Evolutionary conservation across 495 filamentous ascomycete species (phyloP).

Genomic region (Hypoxylon lienhwacheense): DNA sequence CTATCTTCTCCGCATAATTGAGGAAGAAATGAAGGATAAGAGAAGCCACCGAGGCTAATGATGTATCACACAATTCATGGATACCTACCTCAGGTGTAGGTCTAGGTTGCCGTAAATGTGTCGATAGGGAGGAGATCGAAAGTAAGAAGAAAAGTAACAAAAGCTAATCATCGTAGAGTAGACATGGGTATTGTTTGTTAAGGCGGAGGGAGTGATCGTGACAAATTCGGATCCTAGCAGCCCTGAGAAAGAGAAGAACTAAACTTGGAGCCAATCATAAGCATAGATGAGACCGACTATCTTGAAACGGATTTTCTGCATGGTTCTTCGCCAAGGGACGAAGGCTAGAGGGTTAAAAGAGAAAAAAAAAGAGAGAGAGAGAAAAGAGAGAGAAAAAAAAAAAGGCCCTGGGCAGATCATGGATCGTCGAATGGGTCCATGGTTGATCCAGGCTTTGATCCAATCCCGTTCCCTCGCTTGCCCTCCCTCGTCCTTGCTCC

Average conservation of each 20-base stretch:
- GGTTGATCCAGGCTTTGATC: conserved; percentile 32
- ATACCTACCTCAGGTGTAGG: no score
- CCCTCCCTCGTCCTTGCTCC: conserved; percentile 18
- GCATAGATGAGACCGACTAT: conserved; percentile 20
- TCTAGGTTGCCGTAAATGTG: no score
- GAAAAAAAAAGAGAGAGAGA: no score
- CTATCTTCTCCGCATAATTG: no score
- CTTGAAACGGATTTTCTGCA: conserved; percentile 38
- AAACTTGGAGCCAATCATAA: conserved; percentile 29
- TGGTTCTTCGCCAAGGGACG: conserved; percentile 35
- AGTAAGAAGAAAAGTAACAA: no score
- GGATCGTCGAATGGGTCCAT: conserved; percentile 34
- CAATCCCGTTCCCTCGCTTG: conserved; percentile 26
- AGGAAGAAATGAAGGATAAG: no score
- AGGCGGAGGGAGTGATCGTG: conserved; percentile 9
- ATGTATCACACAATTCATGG: no score
- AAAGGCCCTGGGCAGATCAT: conserved; percentile 28
- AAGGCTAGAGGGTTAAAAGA: no score
- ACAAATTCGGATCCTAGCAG: conserved; percentile 14
- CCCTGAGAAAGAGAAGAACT: conserved; percentile 6
- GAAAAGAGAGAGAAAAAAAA: no score
- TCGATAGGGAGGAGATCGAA: no score
- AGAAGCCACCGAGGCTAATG: no score
- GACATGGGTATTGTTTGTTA: conserved; percentile 4
- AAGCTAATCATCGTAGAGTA: conserved; percentile 4